Percentiles rank a stretch among this genome's conserved stretches.
Conservation (phyloP, 2,329 filamentous ascomycete genomes). For the Talaromyces sp. region DNA sequence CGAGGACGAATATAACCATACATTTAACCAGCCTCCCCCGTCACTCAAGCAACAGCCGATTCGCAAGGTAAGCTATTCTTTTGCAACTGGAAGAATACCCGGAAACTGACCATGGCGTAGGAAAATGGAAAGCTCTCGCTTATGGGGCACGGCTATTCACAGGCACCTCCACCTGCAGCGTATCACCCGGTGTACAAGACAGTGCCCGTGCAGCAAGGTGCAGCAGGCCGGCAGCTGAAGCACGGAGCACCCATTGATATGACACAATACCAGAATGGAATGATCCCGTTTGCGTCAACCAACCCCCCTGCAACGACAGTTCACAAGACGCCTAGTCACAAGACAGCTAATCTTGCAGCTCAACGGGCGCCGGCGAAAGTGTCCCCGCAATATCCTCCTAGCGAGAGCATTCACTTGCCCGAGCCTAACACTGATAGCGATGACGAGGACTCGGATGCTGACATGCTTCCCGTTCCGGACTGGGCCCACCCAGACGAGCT, state of each 20-base stretch:
- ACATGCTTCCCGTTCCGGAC: conserved; percentile 61
- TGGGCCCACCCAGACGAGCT: conserved; percentile 91
- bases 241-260: conserved; percentile 66
- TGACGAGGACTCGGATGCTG: conserved; percentile 66
- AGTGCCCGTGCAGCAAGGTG: conserved; percentile 18
- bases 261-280: conserved; percentile 80
- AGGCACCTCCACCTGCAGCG: conserved; percentile 19
- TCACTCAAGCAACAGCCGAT: conserved; percentile 71
- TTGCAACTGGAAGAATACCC: neutral
- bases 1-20: conserved; percentile 62
- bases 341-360: conserved; percentile 28
- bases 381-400: conserved; percentile 81
- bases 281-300: conserved; percentile 78
- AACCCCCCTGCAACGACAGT: conserved; percentile 47
- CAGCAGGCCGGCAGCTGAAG: conserved; percentile 54
- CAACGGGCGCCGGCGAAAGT: conserved; percentile 47
- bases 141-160: conserved; percentile 31
- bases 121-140: conserved; percentile 35
- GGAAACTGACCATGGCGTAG: conserved; percentile 12
- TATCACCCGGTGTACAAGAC: conserved; percentile 32
- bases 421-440: conserved; percentile 95
- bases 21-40: conserved; percentile 55
- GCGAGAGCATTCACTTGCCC: conserved; percentile 84
- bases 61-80: conserved; percentile 55
- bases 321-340: conserved; percentile 60